Percentiles rank a stretch among this genome's conserved stretches.
Conservation (phyloP, 75 land plant species). For the Ceratopteris richardii region DNA sequence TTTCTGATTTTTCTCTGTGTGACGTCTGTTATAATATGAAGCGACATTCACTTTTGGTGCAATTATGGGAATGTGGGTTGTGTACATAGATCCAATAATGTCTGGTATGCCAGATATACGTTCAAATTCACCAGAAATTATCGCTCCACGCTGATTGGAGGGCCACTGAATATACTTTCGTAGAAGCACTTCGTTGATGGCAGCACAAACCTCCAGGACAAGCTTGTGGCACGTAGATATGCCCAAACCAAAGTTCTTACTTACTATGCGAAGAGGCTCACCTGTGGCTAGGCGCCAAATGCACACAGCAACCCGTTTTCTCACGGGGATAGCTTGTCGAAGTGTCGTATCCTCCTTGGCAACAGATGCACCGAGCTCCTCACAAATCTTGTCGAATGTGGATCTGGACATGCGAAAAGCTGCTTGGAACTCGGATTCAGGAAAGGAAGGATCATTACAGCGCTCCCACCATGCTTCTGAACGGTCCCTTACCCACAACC, state of each 20-base stretch:
- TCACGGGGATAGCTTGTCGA: no score
- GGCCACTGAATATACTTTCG: conserved; percentile 90
- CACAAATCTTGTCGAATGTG: no score
- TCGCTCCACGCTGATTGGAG: conserved; percentile 22
- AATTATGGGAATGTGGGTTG: conserved; percentile 92
- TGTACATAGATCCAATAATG: conserved; percentile 85
- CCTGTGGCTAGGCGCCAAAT: conserved; percentile 97
- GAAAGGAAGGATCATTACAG: no score
- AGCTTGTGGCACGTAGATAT: conserved; percentile 98
- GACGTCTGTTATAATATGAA: conserved; percentile 84
- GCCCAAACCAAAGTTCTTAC: conserved; percentile 85
- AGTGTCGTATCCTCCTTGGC: no score
- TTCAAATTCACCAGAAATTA: conserved; percentile 57
- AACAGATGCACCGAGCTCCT: no score
- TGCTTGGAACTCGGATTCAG: no score
- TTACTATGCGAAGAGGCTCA: conserved; percentile 83
- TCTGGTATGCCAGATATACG: conserved; percentile 66
- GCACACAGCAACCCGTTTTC: conserved; percentile 88
- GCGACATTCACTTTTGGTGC: conserved; percentile 92
- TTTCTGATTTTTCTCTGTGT: conserved; percentile 90
- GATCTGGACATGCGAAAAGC: no score
- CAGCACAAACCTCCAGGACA: conserved; percentile 87
- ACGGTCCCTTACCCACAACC: no score
- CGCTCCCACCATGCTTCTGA: no score
- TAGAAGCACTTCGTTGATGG: conserved; percentile 75